Conservation (phyloP, 345 rosid genomes). For the Camelina neglecta region DNA sequence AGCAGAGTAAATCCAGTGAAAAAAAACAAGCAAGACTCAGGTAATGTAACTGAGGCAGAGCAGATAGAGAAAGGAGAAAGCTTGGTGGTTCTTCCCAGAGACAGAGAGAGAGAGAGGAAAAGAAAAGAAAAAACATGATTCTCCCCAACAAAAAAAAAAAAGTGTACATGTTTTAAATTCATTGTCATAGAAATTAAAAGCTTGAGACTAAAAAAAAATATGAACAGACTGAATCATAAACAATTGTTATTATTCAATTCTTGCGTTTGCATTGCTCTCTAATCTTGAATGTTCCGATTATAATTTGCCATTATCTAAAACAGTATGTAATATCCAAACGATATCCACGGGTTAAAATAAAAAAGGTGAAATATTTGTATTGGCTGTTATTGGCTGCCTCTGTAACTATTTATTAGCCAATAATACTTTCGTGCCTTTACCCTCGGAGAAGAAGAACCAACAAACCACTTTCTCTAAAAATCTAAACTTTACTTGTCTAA, state of each 20-base stretch:
- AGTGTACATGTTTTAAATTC: conserved; percentile 30
- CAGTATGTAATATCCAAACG: no score
- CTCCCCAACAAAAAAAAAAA: background rate
- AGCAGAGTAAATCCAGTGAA: conserved; percentile 14
- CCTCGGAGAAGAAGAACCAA: background rate
- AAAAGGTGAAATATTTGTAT: background rate
- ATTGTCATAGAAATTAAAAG: conserved; percentile 30
- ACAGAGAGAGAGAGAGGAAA: conserved; percentile 19
- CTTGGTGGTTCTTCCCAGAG: conserved; percentile 5
- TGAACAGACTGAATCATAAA: conserved; percentile 15
- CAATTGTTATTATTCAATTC: background rate
- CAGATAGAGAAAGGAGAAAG: conserved; percentile 17
- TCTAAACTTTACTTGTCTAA: background rate
- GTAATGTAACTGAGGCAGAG: conserved; percentile 12
- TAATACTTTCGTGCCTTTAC: background rate
- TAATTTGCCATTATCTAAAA: background rate
- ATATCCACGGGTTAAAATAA: no score
- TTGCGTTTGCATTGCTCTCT: background rate
- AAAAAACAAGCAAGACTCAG: background rate
- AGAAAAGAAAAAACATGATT: conserved; percentile 9
- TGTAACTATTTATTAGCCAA: conserved; percentile 13
- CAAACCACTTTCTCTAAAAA: background rate
- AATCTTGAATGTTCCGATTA: background rate
- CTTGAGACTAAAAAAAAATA: background rate
- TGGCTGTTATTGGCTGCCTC: conserved; percentile 24